Percentiles rank a stretch among this genome's conserved stretches.
Evolutionary conservation across 164 flowering plant genomes (phyloP).

Genomic region (Vitis rupestris): DNA sequence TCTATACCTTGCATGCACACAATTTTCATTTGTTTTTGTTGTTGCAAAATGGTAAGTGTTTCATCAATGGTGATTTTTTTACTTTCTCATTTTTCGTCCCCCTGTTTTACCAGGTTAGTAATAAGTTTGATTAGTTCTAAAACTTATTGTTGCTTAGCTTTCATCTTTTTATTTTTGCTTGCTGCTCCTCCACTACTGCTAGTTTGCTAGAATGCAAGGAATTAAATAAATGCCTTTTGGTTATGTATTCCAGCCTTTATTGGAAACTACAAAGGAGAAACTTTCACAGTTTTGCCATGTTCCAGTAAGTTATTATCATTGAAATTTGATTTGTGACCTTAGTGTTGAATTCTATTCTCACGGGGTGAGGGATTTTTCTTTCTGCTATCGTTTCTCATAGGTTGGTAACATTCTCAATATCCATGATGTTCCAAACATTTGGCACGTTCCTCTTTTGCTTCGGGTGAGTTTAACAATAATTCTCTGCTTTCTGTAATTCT

Average conservation of each 20-base stretch:
- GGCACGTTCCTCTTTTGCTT: constrained; percentile 94
- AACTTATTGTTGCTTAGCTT: too few relatives aligned
- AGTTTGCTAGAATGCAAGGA: too few relatives aligned
- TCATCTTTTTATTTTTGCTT: not conserved
- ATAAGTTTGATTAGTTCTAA: too few relatives aligned
- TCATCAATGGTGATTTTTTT: too few relatives aligned
- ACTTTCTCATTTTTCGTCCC: too few relatives aligned
- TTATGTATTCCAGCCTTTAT: constrained; percentile 69
- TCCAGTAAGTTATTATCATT: constrained; percentile 50
- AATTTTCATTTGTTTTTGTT: too few relatives aligned
- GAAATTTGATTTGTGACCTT: constrained; percentile 11
- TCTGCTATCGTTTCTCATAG: constrained; percentile 33
- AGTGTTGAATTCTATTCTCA: constrained; percentile 4
- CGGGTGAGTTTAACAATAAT: constrained; percentile 45
- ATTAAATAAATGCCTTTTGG: not conserved
- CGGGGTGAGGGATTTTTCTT: not conserved
- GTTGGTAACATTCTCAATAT: constrained; percentile 78
- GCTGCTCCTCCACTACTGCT: not conserved
- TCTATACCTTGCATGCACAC: too few relatives aligned
- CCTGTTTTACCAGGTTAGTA: too few relatives aligned
- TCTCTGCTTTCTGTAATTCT: constrained; percentile 3
- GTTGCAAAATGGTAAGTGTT: too few relatives aligned
- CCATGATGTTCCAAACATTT: constrained; percentile 96
- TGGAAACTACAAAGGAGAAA: constrained; percentile 78
- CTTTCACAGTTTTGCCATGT: constrained; percentile 98